These are phyloP conservation scores for Aschersonia sp. DNA, from an alignment of 2,329 filamentous ascomycete species.

Conservation along the genomic window DNA sequence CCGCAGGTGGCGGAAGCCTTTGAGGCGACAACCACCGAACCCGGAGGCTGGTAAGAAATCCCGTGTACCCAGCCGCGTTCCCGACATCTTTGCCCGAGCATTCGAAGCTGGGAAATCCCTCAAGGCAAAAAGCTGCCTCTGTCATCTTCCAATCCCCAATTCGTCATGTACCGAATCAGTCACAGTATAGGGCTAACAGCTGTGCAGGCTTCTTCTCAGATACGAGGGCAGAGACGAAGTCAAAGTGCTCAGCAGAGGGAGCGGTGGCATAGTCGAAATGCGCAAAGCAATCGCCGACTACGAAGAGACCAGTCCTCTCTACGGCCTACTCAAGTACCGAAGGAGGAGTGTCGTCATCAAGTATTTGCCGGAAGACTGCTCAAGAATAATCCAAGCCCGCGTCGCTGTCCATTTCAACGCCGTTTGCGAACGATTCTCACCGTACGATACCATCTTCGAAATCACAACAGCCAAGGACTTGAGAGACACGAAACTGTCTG, in stretches of 20 bases:
- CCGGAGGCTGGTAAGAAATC: slow-evolving; percentile 75
- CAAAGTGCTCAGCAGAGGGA: slow-evolving; percentile 61
- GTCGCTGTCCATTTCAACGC: slow-evolving; percentile 60
- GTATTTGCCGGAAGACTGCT: slow-evolving; percentile 82
- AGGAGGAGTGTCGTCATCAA: slow-evolving; percentile 84
- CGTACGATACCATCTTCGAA: slow-evolving; percentile 73
- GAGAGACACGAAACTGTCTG: slow-evolving; percentile 74
- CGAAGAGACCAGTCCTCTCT: slow-evolving; percentile 74
- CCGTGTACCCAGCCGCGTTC: not conserved
- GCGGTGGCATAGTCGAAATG: slow-evolving; percentile 71
- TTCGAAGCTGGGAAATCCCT: too few relatives aligned
- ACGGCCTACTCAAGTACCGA: slow-evolving; percentile 81
- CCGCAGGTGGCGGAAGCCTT: slow-evolving; percentile 71
- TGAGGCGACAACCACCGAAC: slow-evolving; percentile 63
- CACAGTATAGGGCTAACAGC: slow-evolving; percentile 5
- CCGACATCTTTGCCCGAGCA: not conserved
- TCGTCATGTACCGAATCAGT: not conserved
- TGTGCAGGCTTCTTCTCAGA: slow-evolving; percentile 76
- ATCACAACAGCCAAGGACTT: slow-evolving; percentile 64
- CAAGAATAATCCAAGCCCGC: slow-evolving; percentile 80
- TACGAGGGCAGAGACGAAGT: slow-evolving; percentile 84
- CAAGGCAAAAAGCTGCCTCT: too few relatives aligned
- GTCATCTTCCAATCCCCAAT: not conserved
- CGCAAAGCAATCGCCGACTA: slow-evolving; percentile 65
- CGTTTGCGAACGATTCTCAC: slow-evolving; percentile 59